Percentiles rank a stretch among this genome's conserved stretches.
Evolutionary conservation across 495 filamentous ascomycete genomes (phyloP).

Genomic region (Penicillium odoratum): DNA sequence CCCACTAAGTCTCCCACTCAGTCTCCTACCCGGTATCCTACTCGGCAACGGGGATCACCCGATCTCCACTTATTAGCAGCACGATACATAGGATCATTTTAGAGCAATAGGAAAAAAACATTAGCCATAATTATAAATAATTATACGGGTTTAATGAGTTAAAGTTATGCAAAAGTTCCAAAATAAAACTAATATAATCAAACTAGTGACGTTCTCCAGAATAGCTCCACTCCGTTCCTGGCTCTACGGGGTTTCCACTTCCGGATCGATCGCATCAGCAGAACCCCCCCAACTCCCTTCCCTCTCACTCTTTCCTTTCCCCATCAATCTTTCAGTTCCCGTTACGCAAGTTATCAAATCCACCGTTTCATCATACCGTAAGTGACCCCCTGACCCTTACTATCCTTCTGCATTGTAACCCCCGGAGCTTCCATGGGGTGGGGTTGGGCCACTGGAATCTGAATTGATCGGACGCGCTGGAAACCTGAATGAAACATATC

Average conservation of each 20-base stretch:
- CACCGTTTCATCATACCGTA: background rate
- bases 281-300: constrained; percentile 14
- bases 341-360: background rate
- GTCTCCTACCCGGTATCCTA: too few relatives aligned
- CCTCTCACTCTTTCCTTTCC: constrained; percentile 2
- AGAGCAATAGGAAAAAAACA: too few relatives aligned
- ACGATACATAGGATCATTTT: too few relatives aligned
- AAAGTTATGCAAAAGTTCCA: too few relatives aligned
- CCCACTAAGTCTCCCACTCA: too few relatives aligned
- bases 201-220: constrained; percentile 4
- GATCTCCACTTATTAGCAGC: too few relatives aligned
- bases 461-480: constrained; percentile 10
- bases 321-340: background rate
- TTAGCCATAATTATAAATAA: too few relatives aligned
- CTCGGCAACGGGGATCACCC: too few relatives aligned
- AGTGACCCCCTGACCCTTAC: background rate
- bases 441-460: constrained; percentile 4
- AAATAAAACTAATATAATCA: too few relatives aligned
- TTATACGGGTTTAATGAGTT: too few relatives aligned
- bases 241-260: constrained; percentile 22
- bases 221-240: constrained; percentile 26
- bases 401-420: constrained; percentile 7
- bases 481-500: background rate
- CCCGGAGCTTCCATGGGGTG: constrained; percentile 14
- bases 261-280: constrained; percentile 22